These are phyloP conservation scores for Phlyctochytrium planicorne DNA, from an alignment of 192 early-diverging fungal genomes.

Conservation along the genomic window DNA sequence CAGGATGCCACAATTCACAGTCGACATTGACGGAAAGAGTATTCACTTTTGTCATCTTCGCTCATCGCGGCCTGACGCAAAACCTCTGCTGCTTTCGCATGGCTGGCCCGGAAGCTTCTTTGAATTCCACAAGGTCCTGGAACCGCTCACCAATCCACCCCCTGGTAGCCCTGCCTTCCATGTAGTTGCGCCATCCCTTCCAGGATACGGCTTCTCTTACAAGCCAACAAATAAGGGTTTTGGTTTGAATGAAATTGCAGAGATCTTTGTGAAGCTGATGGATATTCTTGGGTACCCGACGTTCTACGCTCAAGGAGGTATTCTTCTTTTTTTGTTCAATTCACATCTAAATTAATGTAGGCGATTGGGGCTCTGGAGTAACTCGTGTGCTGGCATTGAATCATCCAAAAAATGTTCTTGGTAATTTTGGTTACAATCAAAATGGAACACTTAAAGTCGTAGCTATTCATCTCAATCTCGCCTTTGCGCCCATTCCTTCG, in stretches of 20 bases:
- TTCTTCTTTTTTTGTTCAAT: no score
- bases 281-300: slow-evolving; percentile 42
- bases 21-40: slow-evolving; percentile 9
- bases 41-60: slow-evolving; percentile 21
- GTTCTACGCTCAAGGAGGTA: slow-evolving; percentile 54
- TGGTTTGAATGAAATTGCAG: slow-evolving; percentile 17
- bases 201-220: slow-evolving; percentile 60
- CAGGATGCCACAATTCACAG: neutral
- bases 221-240: slow-evolving; percentile 11
- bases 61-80: slow-evolving; percentile 25
- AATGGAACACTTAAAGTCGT: no score
- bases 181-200: slow-evolving; percentile 63
- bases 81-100: slow-evolving; percentile 62
- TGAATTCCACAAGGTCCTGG: slow-evolving; percentile 60
- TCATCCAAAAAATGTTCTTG: no score
- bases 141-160: slow-evolving; percentile 28
- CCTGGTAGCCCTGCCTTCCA: slow-evolving; percentile 65
- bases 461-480: slow-evolving; percentile 31
- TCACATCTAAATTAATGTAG: no score
- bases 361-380: no score
- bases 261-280: slow-evolving; percentile 32
- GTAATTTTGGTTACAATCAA: no score
- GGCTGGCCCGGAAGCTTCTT: slow-evolving; percentile 68
- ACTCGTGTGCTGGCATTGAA: no score
- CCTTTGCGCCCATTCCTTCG: slow-evolving; percentile 13